These are phyloP conservation scores for Heracleum sosnowskyi DNA, from an alignment of 129 eudicot genomes.

Conservation along the genomic window DNA sequence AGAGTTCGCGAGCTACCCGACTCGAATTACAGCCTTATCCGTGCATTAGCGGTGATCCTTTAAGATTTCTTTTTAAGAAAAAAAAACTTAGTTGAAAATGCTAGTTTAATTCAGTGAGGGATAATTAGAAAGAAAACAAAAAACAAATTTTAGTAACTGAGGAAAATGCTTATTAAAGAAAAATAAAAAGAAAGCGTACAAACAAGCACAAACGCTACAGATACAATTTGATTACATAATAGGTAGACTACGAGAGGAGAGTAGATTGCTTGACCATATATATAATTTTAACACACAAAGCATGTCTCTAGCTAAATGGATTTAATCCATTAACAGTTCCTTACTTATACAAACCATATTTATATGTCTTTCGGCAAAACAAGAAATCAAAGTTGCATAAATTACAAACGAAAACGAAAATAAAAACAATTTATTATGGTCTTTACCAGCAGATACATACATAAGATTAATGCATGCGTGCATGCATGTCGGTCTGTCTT, in stretches of 20 bases:
- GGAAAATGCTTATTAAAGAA: no score
- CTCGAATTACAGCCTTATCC: no score
- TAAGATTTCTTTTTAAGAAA: no score
- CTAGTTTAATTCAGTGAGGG: neutral
- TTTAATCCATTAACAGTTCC: neutral
- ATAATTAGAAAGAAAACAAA: no score
- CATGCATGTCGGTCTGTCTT: neutral
- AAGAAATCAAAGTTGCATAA: neutral
- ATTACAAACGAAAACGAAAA: neutral
- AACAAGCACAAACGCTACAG: neutral
- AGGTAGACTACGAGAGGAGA: neutral
- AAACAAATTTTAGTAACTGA: no score
- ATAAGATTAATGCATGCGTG: neutral
- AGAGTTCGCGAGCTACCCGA: no score
- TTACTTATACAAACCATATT: conserved; percentile 1
- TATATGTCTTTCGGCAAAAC: neutral
- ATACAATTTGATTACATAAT: neutral
- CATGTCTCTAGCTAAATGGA: neutral
- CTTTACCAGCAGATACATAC: neutral
- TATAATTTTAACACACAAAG: neutral
- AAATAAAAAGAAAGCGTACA: no score
- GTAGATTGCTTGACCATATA: neutral
- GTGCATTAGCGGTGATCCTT: no score
- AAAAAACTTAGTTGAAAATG: no score
- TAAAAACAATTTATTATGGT: neutral